phyloP scores from a whole-genome alignment of 2,329 filamentous ascomycete genomes.

The Sarocladium brachiariae region DNA sequence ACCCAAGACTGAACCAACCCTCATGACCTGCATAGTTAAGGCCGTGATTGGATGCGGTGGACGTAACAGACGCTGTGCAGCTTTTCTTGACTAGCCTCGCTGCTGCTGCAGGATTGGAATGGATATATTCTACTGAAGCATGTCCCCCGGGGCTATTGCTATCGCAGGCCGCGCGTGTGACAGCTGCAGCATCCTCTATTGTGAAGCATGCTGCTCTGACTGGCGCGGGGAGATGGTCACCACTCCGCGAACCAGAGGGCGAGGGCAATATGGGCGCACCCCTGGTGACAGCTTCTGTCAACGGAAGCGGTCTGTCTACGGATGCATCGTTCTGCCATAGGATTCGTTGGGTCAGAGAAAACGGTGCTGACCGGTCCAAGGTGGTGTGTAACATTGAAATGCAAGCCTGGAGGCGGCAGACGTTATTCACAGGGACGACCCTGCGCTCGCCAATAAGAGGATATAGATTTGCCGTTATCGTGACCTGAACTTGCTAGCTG shows the following conservation, averaged over 20 bases:
- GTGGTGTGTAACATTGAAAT: background rate
- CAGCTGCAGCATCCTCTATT: background rate
- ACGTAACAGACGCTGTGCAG: background rate
- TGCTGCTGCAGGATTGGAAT: too few species aligned
- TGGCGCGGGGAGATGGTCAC: background rate
- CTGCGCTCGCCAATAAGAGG: too few species aligned
- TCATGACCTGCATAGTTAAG: background rate
- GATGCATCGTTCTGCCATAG: background rate
- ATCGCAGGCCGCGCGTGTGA: background rate
- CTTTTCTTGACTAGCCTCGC: too few species aligned
- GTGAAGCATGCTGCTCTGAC: background rate
- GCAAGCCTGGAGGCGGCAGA: background rate
- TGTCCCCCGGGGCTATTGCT: background rate
- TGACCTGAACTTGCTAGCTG: too few species aligned
- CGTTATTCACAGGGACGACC: too few species aligned
- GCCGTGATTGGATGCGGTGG: constrained; percentile 1
- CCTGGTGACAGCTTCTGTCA: background rate
- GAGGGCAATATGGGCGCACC: background rate
- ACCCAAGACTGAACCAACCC: background rate
- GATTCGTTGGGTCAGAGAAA: background rate
- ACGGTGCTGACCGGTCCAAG: background rate
- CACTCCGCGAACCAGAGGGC: background rate
- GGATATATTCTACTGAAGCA: too few species aligned
- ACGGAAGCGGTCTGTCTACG: background rate
- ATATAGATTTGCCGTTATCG: too few species aligned